phyloP scores from a whole-genome alignment of 257 asterid genomes.

The Parsonsia alboflavescens region DNA sequence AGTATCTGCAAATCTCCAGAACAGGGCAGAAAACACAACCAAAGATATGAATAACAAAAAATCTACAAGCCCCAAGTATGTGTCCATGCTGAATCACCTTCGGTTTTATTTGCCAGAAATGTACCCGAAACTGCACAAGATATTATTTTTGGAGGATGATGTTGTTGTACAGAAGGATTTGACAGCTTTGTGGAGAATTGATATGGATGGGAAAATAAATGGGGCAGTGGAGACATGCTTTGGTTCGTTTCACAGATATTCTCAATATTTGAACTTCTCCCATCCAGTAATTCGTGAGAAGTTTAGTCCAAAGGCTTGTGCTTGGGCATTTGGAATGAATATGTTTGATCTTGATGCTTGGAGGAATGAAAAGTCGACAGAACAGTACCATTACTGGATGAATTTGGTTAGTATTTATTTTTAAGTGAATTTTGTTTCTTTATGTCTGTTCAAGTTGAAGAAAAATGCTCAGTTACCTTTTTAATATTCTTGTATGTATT shows the following conservation, averaged over 20 bases:
- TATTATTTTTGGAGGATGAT: slow-evolving; percentile 85
- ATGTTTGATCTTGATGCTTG: slow-evolving; percentile 91
- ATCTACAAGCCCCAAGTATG: slow-evolving; percentile 68
- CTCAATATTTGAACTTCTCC: slow-evolving; percentile 83
- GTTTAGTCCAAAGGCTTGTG: slow-evolving; percentile 81
- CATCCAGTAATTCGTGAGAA: slow-evolving; percentile 72
- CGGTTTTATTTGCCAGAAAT: slow-evolving; percentile 91
- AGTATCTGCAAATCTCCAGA: slow-evolving; percentile 46
- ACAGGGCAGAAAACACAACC: slow-evolving; percentile 71
- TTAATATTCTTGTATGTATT: slow-evolving; percentile 2
- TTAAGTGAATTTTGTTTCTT: neutral
- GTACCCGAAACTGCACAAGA: slow-evolving; percentile 73
- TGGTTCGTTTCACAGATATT: slow-evolving; percentile 76
- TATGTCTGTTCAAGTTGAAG: neutral
- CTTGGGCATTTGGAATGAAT: slow-evolving; percentile 98
- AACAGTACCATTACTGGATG: slow-evolving; percentile 87
- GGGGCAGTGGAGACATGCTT: slow-evolving; percentile 91
- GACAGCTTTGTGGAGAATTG: slow-evolving; percentile 78
- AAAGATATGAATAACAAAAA: slow-evolving; percentile 69
- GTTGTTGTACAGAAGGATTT: slow-evolving; percentile 95
- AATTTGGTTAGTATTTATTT: slow-evolving; percentile 49
- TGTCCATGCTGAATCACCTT: slow-evolving; percentile 79
- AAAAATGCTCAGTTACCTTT: neutral
- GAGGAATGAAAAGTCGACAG: slow-evolving; percentile 74
- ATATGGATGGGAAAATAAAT: slow-evolving; percentile 86